These are phyloP conservation scores for Pisolithus albus DNA, from an alignment of 768 basidiomycete genomes.

Conservation along the genomic window DNA sequence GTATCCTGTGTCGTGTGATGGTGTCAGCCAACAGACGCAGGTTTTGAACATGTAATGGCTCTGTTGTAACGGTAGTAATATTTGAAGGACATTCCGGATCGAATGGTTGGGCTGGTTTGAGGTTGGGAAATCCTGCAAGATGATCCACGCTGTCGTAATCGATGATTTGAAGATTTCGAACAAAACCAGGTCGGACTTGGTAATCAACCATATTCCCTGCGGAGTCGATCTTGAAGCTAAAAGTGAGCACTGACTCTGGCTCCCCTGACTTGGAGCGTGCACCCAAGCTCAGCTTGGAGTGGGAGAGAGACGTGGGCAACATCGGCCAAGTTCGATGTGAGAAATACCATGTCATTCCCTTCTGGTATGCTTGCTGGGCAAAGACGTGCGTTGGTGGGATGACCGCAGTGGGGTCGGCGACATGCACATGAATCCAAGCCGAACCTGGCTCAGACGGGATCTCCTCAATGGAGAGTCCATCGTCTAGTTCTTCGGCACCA, in stretches of 20 bases:
- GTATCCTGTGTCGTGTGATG: constrained; percentile 19
- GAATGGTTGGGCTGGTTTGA: constrained; percentile 18
- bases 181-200: constrained; percentile 61
- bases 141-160: constrained; percentile 66
- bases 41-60: constrained; percentile 17
- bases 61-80: not conserved
- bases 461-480: constrained; percentile 82
- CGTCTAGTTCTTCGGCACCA: constrained; percentile 82
- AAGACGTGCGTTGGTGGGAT: constrained; percentile 66
- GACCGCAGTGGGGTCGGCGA: constrained; percentile 85
- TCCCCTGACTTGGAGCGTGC: constrained; percentile 22
- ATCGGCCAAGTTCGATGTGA: constrained; percentile 59
- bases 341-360: constrained; percentile 56
- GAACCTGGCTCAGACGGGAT: constrained; percentile 50
- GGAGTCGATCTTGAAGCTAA: constrained; percentile 64
- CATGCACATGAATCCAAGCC: constrained; percentile 83
- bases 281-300: constrained; percentile 47
- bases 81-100: constrained; percentile 2
- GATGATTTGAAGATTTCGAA: constrained; percentile 58
- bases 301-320: constrained; percentile 55
- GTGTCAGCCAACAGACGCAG: constrained; percentile 28
- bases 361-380: constrained; percentile 48
- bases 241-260: constrained; percentile 62
- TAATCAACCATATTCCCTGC: constrained; percentile 64
- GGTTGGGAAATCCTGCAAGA: constrained; percentile 29